These are phyloP conservation scores for Mitragyna speciosa DNA, from an alignment of 257 asterid species.

Conservation along the genomic window DNA sequence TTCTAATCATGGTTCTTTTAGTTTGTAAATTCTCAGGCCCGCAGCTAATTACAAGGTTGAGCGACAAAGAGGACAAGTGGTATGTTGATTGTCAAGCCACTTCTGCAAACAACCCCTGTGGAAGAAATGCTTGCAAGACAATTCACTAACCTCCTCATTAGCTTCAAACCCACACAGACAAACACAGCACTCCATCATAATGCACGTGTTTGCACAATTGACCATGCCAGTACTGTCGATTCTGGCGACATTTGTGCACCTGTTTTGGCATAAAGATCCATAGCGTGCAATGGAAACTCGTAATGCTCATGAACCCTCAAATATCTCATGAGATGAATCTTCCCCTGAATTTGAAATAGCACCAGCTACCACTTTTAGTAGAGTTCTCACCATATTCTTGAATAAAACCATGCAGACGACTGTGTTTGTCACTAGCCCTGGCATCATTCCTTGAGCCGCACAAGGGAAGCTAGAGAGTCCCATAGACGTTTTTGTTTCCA, in stretches of 20 bases:
- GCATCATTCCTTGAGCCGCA: conserved; percentile 52
- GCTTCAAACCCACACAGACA: conserved; percentile 52
- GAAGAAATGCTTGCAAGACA: conserved; percentile 72
- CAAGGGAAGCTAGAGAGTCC: conserved; percentile 41
- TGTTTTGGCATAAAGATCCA: conserved; percentile 32
- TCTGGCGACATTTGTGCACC: not conserved
- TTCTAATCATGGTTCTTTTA: not conserved
- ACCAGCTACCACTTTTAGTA: conserved; percentile 32
- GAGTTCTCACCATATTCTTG: conserved; percentile 39
- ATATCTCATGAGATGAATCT: conserved; percentile 14
- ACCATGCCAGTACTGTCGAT: not conserved
- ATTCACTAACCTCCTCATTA: conserved; percentile 58
- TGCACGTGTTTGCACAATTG: conserved; percentile 8
- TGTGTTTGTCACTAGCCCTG: conserved; percentile 43
- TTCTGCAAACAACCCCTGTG: conserved; percentile 59
- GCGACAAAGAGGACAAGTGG: conserved; percentile 69
- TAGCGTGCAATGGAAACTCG: conserved; percentile 39
- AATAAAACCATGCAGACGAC: conserved; percentile 37
- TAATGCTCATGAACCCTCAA: conserved; percentile 16
- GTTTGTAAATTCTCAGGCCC: not conserved
- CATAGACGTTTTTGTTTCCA: conserved; percentile 17
- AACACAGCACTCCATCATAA: conserved; percentile 47
- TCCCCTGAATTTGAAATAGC: conserved; percentile 20
- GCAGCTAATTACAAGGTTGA: conserved; percentile 23
- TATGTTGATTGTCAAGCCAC: conserved; percentile 56